A percentile compares a stretch with the other conserved stretches of the same genome.
These are phyloP conservation scores for Cornus florida DNA, from an alignment of 148 eudicot genomes.

Conservation along the genomic window DNA sequence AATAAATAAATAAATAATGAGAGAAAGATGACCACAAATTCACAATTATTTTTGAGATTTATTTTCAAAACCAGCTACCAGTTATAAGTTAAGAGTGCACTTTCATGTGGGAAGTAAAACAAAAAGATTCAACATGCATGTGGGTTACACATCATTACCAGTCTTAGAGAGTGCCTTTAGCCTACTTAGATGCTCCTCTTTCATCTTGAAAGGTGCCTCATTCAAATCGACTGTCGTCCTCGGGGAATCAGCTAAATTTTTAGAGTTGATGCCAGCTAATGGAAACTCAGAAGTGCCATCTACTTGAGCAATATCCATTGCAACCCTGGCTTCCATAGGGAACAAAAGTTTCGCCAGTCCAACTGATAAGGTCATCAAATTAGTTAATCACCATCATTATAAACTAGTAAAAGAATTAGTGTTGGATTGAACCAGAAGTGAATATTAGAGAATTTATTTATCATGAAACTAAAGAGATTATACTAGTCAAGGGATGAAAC, in stretches of 20 bases:
- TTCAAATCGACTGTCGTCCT: constrained; percentile 76
- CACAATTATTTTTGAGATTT: too few relatives aligned
- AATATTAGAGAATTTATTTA: neutral
- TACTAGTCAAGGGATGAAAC: neutral
- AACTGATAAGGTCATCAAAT: constrained; percentile 44
- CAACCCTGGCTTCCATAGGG: constrained; percentile 91
- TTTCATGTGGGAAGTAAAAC: neutral
- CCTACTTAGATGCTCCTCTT: constrained; percentile 73
- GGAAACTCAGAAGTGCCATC: constrained; percentile 77
- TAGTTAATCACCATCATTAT: constrained; percentile 1
- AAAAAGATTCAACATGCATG: neutral
- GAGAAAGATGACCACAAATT: too few relatives aligned
- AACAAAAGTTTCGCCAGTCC: constrained; percentile 78
- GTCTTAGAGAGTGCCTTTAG: constrained; percentile 79
- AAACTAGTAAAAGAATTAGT: neutral
- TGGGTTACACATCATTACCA: constrained; percentile 34
- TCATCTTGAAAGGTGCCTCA: constrained; percentile 78
- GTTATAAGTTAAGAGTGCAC: neutral
- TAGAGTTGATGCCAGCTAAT: constrained; percentile 33
- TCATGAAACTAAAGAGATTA: neutral
- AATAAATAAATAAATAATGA: too few relatives aligned
- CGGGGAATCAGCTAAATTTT: constrained; percentile 43
- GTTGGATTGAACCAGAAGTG: neutral
- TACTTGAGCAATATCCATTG: constrained; percentile 97
- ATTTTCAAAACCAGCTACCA: neutral